Evolutionary conservation across 2,329 filamentous ascomycete species (phyloP).

Genomic region (Daldinia sp.): DNA sequence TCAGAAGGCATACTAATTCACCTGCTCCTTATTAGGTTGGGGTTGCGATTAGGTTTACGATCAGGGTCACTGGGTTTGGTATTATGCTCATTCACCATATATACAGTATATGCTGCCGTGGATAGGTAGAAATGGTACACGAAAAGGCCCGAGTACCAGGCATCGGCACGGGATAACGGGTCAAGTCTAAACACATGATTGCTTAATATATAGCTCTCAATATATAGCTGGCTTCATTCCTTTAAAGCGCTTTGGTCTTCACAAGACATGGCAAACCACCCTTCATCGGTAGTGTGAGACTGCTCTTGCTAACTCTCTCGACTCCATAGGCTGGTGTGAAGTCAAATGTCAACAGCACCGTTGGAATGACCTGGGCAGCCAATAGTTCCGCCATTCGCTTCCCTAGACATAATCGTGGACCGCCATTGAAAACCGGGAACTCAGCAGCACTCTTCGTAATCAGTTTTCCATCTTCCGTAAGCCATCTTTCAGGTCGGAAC

Average conservation of each 20-base stretch:
- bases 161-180: neutral
- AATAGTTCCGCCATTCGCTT: slow-evolving; percentile 74
- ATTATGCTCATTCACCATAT: no score
- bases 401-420: slow-evolving; percentile 70
- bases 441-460: slow-evolving; percentile 64
- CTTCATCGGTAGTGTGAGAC: slow-evolving; percentile 73
- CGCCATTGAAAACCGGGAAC: slow-evolving; percentile 75
- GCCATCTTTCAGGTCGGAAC: slow-evolving; percentile 70
- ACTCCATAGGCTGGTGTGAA: slow-evolving; percentile 59
- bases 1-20: no score
- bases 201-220: neutral
- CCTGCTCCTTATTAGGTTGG: no score
- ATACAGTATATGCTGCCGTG: no score
- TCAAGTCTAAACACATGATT: neutral
- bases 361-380: slow-evolving; percentile 67
- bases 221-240: neutral
- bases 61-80: no score
- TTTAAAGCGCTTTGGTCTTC: slow-evolving; percentile 26
- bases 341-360: slow-evolving; percentile 63
- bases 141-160: neutral
- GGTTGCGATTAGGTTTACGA: no score
- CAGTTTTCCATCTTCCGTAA: slow-evolving; percentile 57
- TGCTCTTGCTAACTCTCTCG: slow-evolving; percentile 69
- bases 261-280: slow-evolving; percentile 66
- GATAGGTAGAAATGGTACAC: no score